Percentiles rank a stretch among this genome's conserved stretches.
Evolutionary conservation across 495 filamentous ascomycete genomes (phyloP).

Genomic region (Penicillium riverlandense): DNA sequence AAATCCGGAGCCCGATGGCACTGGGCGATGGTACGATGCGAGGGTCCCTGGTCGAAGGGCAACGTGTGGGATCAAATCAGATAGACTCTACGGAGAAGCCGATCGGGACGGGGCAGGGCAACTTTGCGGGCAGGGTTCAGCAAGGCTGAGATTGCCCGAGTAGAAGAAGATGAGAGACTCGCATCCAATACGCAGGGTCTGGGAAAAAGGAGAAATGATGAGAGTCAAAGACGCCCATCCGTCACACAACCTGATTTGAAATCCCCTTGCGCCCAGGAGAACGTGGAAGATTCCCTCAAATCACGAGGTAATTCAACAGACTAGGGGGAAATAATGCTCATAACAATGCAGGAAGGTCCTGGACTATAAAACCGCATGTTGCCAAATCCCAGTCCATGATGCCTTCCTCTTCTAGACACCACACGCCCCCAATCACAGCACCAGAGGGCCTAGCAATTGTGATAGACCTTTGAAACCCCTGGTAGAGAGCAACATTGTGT

Average conservation of each 20-base stretch:
- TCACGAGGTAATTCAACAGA: background rate
- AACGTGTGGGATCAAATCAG: too few relatives aligned
- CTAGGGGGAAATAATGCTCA: background rate
- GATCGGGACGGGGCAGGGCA: too few relatives aligned
- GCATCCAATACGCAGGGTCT: background rate
- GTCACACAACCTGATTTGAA: slow-evolving; percentile 15
- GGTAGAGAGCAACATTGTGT: slow-evolving; percentile 9
- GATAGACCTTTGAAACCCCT: slow-evolving; percentile 6
- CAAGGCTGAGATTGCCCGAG: too few relatives aligned
- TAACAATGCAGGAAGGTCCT: too few relatives aligned
- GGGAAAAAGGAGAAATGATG: slow-evolving; percentile 1
- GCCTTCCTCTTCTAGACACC: background rate
- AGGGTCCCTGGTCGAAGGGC: too few relatives aligned
- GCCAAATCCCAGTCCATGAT: too few relatives aligned
- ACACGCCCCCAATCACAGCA: slow-evolving; percentile 9
- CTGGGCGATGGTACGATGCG: too few relatives aligned
- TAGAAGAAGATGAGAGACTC: too few relatives aligned
- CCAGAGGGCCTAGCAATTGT: slow-evolving; percentile 3
- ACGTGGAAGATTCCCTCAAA: background rate
- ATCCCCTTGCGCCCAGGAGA: background rate
- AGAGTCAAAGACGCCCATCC: slow-evolving; percentile 5
- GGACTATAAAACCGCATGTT: slow-evolving; percentile 2
- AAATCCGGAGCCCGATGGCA: too few relatives aligned
- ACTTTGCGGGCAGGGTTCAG: too few relatives aligned
- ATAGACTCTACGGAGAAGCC: too few relatives aligned